These are phyloP conservation scores for Hymenoscyphus scutula DNA, from an alignment of 2,329 filamentous ascomycete species.

Conservation along the genomic window DNA sequence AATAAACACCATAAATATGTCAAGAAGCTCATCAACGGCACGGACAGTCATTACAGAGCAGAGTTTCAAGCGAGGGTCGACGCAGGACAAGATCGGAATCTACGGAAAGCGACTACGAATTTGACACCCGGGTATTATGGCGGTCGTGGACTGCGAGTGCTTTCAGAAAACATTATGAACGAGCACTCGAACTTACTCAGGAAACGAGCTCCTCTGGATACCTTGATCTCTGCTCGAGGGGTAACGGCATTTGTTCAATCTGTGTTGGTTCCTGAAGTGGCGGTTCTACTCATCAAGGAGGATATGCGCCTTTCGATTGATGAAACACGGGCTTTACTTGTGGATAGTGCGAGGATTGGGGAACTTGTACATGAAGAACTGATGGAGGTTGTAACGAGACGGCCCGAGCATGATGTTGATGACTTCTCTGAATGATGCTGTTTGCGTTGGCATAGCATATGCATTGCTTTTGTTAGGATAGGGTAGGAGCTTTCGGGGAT, in stretches of 20 bases:
- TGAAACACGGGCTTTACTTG: constrained; percentile 34
- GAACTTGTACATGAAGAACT: constrained; percentile 35
- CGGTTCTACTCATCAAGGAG: constrained; percentile 54
- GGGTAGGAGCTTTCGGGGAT: no score
- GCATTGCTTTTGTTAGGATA: no score
- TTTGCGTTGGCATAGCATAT: not conserved
- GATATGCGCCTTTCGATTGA: constrained; percentile 50
- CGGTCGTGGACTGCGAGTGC: constrained; percentile 65
- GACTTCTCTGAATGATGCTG: constrained; percentile 1
- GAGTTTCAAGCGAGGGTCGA: constrained; percentile 54
- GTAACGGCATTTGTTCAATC: constrained; percentile 68
- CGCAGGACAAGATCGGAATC: constrained; percentile 56
- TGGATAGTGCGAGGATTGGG: constrained; percentile 28
- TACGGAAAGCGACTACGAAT: constrained; percentile 50
- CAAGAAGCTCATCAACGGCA: constrained; percentile 54
- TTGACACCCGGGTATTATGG: constrained; percentile 83
- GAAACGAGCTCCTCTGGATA: constrained; percentile 60
- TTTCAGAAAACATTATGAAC: constrained; percentile 67
- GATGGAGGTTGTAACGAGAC: constrained; percentile 65
- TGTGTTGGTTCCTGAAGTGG: constrained; percentile 73
- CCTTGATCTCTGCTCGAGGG: constrained; percentile 63
- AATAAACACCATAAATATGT: constrained; percentile 54
- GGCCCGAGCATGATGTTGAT: constrained; percentile 39
- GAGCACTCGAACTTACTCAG: constrained; percentile 60
- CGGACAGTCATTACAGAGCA: constrained; percentile 58